Base-by-base conservation (phyloP, 116 monocot species). In the Phalaenopsis hybrid region DNA sequence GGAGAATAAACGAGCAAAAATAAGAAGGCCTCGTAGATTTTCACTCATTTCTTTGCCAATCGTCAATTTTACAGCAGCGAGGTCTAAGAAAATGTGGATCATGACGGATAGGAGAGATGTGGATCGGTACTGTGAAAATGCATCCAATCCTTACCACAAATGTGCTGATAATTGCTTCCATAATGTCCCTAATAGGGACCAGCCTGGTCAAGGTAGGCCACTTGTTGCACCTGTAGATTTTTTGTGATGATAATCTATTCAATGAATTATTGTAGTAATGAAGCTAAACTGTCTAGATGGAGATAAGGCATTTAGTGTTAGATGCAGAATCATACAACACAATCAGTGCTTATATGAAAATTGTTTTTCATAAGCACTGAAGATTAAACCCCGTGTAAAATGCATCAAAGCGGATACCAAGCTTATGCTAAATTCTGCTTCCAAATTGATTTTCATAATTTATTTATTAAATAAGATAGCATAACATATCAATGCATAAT, bases 321-420 rank as follows among this genome's bases (percentile, higher is more conserved):
- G 6, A 46, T 44, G 48, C 0, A 68, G 1, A 46, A 81, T 3
- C 15, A 18, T 43, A 0, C 28, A 16, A 57, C 34, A 49, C 43
- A 0, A 46, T 69, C 81, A 15, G 11, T 81, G 75, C 20, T 23
- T 20, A 57, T 23, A 81, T 81, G 81, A 75, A 81, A 28, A 28
- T 28, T 28, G 28, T 28, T 28, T 28, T 28, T 28, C 28, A 28
- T 28, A 28, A 28, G 28, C 28, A 28, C 28, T 28, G 15, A 55
- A 2, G 55, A 55, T 15, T 55, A 55, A 55, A 15, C 2, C 55
- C 55, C 4, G 55, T 55, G 15, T 55, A 55, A 55, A 55, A 55
- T 55, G 55, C 55, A 55, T 55, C 55, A 52, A 15, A 55, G 15
- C 55, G 15, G 28, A 15, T 55, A 55, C 15, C 55, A 55, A 12